phyloP scores from a whole-genome alignment of 768 basidiomycete genomes.

The Panus rudis region DNA sequence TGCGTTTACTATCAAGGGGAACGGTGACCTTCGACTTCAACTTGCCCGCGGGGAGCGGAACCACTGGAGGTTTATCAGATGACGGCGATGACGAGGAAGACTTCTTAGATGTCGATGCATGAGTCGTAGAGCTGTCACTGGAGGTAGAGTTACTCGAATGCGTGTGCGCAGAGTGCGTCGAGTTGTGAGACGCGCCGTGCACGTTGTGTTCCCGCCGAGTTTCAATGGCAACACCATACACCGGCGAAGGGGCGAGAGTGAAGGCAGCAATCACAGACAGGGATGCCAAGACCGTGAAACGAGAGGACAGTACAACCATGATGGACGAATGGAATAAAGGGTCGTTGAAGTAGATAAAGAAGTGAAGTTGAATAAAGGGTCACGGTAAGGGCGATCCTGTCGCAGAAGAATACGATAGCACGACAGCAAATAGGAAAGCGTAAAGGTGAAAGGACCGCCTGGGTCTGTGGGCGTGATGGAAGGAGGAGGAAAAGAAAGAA shows the following conservation, averaged over 20 bases:
- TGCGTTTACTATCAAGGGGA: neutral
- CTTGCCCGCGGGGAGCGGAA: neutral
- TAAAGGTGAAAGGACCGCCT: constrained; percentile 37
- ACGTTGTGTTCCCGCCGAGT: constrained; percentile 11
- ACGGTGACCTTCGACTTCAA: constrained; percentile 1
- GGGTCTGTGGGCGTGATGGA: constrained; percentile 39
- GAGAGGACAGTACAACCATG: constrained; percentile 47
- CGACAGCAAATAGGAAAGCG: constrained; percentile 18
- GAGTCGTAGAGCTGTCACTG: too few relatives aligned
- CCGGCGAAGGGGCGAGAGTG: constrained; percentile 28
- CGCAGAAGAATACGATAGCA: constrained; percentile 17
- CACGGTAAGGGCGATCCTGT: constrained; percentile 16
- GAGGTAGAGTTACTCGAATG: neutral
- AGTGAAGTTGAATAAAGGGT: constrained; percentile 18
- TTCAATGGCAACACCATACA: constrained; percentile 31
- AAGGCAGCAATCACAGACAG: constrained; percentile 40
- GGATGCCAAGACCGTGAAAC: constrained; percentile 40
- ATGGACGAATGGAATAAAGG: constrained; percentile 11
- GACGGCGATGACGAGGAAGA: too few relatives aligned
- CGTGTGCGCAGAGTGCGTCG: constrained; percentile 1
- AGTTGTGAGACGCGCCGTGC: neutral
- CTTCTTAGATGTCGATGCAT: too few relatives aligned
- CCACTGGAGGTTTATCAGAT: too few relatives aligned
- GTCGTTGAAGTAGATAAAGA: constrained; percentile 10
- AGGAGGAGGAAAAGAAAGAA: constrained; percentile 29